These are phyloP conservation scores for Schoenoplectus triqueter DNA, from an alignment of 202 grass and related monocot species.

Conservation along the genomic window DNA sequence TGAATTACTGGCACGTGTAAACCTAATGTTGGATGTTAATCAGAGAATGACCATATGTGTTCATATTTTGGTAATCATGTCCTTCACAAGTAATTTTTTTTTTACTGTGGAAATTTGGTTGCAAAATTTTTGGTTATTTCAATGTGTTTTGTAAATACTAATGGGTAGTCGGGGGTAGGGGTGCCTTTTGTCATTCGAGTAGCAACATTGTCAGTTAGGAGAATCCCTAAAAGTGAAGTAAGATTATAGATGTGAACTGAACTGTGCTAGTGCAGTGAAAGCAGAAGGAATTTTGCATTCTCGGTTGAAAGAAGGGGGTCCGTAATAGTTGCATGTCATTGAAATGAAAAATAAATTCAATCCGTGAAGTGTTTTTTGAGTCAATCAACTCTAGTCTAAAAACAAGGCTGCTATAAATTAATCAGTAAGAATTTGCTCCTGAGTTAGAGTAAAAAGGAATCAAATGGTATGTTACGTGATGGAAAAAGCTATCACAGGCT, in stretches of 20 bases:
- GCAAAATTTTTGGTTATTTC: not conserved
- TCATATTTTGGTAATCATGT: not conserved
- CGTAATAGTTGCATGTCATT: not conserved
- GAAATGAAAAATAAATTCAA: slow-evolving; percentile 14
- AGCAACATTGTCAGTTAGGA: slow-evolving; percentile 6
- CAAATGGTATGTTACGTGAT: too few species aligned
- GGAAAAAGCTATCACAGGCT: too few species aligned
- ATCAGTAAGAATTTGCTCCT: too few species aligned
- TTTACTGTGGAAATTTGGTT: not conserved
- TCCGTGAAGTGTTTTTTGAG: not conserved
- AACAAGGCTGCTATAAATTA: not conserved
- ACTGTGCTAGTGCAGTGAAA: not conserved
- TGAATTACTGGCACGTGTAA: not conserved
- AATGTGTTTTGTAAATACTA: not conserved
- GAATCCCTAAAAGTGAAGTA: not conserved
- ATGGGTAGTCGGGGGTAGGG: not conserved
- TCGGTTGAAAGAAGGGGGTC: not conserved
- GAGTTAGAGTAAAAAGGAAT: too few species aligned
- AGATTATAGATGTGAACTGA: not conserved
- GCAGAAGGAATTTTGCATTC: not conserved
- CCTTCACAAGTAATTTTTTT: not conserved
- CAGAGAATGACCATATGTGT: not conserved
- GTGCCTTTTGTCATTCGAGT: not conserved
- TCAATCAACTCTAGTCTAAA: not conserved
- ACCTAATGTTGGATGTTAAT: not conserved